These are phyloP conservation scores for Heritiera littoralis DNA, from an alignment of 345 rosid genomes.

Conservation along the genomic window DNA sequence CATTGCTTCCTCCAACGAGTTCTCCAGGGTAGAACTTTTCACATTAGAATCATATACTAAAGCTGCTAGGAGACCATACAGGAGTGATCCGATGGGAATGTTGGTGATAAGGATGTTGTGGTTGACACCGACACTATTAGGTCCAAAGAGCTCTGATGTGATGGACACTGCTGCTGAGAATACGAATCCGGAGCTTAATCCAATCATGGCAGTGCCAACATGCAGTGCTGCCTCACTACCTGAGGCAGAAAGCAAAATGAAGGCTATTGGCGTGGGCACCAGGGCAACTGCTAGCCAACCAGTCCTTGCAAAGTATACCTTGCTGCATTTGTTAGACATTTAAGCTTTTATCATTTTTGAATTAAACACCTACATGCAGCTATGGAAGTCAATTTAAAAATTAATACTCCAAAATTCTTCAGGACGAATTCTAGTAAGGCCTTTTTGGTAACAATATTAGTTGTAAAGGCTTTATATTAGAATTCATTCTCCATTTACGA, in stretches of 20 bases:
- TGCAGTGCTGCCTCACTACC: conserved; percentile 27
- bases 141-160: too few relatives aligned
- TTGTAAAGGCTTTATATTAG: background rate
- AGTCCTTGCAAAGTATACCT: conserved; percentile 70
- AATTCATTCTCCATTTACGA: background rate
- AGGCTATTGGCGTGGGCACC: conserved; percentile 69
- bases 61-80: too few relatives aligned
- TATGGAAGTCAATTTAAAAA: background rate
- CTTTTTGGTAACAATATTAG: background rate
- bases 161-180: too few relatives aligned
- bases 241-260: conserved; percentile 55
- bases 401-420: background rate
- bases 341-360: conserved; percentile 15
- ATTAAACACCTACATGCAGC: background rate
- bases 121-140: too few relatives aligned
- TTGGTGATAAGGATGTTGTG: too few relatives aligned
- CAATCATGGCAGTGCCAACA: too few relatives aligned
- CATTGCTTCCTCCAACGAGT: too few relatives aligned
- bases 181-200: too few relatives aligned
- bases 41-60: too few relatives aligned
- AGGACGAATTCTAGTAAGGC: background rate
- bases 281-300: conserved; percentile 78
- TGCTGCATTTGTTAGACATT: conserved; percentile 52
- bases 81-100: too few relatives aligned
- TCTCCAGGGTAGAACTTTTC: too few relatives aligned